Conservation (phyloP, 1,284 basidiomycete species). For the Butyriboletus appendiculatus region DNA sequence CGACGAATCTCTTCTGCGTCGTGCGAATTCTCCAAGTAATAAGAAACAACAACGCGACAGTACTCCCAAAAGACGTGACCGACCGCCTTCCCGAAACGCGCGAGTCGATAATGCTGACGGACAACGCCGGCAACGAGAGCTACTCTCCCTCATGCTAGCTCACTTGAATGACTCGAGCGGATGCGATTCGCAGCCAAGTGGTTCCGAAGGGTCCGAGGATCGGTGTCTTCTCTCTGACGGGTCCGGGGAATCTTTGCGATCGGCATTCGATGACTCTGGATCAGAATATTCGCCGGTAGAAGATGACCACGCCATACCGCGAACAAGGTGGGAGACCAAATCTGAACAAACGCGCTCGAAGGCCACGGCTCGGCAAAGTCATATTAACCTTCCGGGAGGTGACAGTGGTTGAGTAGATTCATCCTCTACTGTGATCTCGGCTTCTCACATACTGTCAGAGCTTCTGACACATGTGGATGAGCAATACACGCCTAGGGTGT, state of each 20-base stretch:
- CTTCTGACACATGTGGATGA: slow-evolving; percentile 9
- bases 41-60: slow-evolving; percentile 13
- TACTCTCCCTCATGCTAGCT: slow-evolving; percentile 11
- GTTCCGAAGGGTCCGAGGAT: slow-evolving; percentile 15
- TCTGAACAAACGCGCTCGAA: slow-evolving; percentile 5
- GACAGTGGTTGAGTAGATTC: slow-evolving; percentile 18
- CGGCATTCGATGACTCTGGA: slow-evolving; percentile 26
- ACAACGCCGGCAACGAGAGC: slow-evolving; percentile 22
- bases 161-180: slow-evolving; percentile 18
- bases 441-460: slow-evolving; percentile 18
- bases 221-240: slow-evolving; percentile 15
- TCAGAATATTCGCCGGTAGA: slow-evolving; percentile 34
- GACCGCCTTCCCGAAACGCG: slow-evolving; percentile 6
- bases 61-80: slow-evolving; percentile 11
- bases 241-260: slow-evolving; percentile 25
- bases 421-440: neutral
- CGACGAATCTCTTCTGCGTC: slow-evolving; percentile 6
- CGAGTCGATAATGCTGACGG: slow-evolving; percentile 10
- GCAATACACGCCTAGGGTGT: slow-evolving; percentile 21
- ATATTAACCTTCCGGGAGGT: neutral
- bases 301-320: slow-evolving; percentile 5
- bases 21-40: slow-evolving; percentile 2
- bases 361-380: slow-evolving; percentile 4
- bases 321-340: slow-evolving; percentile 5
- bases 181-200: slow-evolving; percentile 24